phyloP scores from a whole-genome alignment of 2,329 filamentous ascomycete genomes.

The Ceratocystis smalleyi region DNA sequence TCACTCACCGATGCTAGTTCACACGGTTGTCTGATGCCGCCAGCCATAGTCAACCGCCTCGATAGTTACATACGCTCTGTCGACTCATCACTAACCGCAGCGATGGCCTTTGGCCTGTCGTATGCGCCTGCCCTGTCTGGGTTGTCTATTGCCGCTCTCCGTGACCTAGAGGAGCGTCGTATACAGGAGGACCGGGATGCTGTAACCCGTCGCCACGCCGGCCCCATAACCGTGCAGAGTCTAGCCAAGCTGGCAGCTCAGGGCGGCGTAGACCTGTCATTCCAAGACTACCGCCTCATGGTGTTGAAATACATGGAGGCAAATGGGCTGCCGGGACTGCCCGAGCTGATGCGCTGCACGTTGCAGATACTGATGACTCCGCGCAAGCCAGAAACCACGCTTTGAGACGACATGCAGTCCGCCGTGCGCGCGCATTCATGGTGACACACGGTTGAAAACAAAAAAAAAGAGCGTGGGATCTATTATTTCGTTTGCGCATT shows the following conservation, averaged over 20 bases:
- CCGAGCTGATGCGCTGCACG: slow-evolving; percentile 61
- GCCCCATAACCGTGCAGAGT: slow-evolving; percentile 54
- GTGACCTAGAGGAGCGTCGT: slow-evolving; percentile 41
- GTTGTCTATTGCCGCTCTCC: slow-evolving; percentile 39
- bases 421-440: background rate
- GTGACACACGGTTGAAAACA: background rate
- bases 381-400: slow-evolving; percentile 20
- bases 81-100: slow-evolving; percentile 32
- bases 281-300: slow-evolving; percentile 60
- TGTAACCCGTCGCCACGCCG: slow-evolving; percentile 36
- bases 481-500: background rate
- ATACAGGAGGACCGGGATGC: slow-evolving; percentile 21
- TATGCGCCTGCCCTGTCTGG: slow-evolving; percentile 42
- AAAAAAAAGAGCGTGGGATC: background rate
- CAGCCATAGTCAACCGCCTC: slow-evolving; percentile 31
- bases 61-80: slow-evolving; percentile 34
- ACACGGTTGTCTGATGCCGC: slow-evolving; percentile 37
- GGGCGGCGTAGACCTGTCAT: slow-evolving; percentile 51
- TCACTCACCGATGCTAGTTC: slow-evolving; percentile 47
- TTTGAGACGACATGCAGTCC: background rate
- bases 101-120: slow-evolving; percentile 41
- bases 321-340: slow-evolving; percentile 49
- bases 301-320: slow-evolving; percentile 53
- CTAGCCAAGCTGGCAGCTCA: slow-evolving; percentile 45
- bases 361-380: slow-evolving; percentile 56